Base-by-base conservation (phyloP, 2,329 filamentous ascomycete species). In the Cercospora canescens region DNA sequence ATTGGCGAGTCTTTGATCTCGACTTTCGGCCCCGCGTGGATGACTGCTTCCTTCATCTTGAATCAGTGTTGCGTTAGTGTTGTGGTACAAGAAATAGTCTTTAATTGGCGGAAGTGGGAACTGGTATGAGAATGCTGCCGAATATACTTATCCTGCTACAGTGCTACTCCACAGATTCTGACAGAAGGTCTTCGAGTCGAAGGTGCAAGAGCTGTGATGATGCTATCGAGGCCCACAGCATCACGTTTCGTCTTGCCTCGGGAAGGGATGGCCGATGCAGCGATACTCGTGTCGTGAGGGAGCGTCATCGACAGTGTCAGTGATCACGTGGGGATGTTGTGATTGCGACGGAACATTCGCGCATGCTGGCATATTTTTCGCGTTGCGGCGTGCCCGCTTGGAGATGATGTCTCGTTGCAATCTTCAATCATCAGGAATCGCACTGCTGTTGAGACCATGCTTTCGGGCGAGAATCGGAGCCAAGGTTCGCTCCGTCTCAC, bases 1-100 rank as follows among this genome's bases (percentile, higher is more conserved):
- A 83, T 79, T 1, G 78, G 76, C 6, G 75, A 74, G 39, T 84
- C 80, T 55, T 74, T 69, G 59, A 80, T 76, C 41, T 76, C 68
- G 70, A 79, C 73, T 39, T 73, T 74, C 18, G 78, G 74, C 30
- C 76, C 76, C 60, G 63, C 60, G 34, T 72, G 62, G 11, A 80
- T 66, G 35, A 79, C 72, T 1, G 77, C 77, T 77, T 80, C 76
- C 68, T 80, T 79, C 75, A 77, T 77, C 11, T 26, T 66, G 2
- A 18, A 30, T 21, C 30, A 34, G 34, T 45, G 14, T 3, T 62
- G 14, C 7, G 37, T n/a, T 24, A 8, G 45, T 45, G 37, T 14
- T 37, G 28, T 61, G 14, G 3, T 54, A 7, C 3, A 41, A 32
- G n/a, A 41, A 24, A 32, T 26, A 7, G 1, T 64, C 12, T 4